A percentile compares a stretch with the other conserved stretches of the same genome.
Evolutionary conservation across 345 rosid genomes (phyloP).

Genomic region (Triadica sebifera): DNA sequence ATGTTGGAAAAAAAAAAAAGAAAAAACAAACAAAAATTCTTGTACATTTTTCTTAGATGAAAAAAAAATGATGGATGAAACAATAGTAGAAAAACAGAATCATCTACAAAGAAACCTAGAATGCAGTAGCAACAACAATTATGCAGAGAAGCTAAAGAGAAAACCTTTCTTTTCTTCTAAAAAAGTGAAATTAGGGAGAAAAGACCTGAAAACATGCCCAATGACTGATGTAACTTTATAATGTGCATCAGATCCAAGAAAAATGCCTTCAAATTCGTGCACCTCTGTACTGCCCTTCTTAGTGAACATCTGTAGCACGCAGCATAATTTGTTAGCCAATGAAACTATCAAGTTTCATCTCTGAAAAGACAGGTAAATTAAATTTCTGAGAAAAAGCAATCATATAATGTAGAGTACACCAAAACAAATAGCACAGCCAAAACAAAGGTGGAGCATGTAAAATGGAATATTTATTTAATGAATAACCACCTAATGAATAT

Average conservation of each 20-base stretch:
- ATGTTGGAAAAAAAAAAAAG: no score
- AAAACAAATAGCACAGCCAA: neutral
- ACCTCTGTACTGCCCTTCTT: conserved; percentile 82
- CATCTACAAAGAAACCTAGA: no score
- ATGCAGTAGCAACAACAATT: no score
- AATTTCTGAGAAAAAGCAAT: neutral
- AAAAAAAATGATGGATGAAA: no score
- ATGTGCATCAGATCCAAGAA: conserved; percentile 55
- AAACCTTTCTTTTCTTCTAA: no score
- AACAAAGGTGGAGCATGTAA: no score
- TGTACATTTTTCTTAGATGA: no score
- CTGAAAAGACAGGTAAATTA: neutral
- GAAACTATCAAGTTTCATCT: neutral
- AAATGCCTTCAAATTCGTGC: conserved; percentile 74
- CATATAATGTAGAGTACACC: neutral
- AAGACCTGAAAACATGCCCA: conserved; percentile 94
- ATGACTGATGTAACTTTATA: conserved; percentile 81
- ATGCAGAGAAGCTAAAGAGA: no score
- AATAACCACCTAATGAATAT: no score
- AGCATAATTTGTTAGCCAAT: conserved; percentile 8
- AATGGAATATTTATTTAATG: no score
- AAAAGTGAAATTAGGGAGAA: conserved; percentile 10
- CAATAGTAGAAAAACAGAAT: no score
- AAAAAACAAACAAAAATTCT: no score
- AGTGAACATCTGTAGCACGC: conserved; percentile 58